Evolutionary conservation across 306 rosid species (phyloP), one percentile per base, ranked within the genome.

Genomic region (Rubus idaeus): DNA sequence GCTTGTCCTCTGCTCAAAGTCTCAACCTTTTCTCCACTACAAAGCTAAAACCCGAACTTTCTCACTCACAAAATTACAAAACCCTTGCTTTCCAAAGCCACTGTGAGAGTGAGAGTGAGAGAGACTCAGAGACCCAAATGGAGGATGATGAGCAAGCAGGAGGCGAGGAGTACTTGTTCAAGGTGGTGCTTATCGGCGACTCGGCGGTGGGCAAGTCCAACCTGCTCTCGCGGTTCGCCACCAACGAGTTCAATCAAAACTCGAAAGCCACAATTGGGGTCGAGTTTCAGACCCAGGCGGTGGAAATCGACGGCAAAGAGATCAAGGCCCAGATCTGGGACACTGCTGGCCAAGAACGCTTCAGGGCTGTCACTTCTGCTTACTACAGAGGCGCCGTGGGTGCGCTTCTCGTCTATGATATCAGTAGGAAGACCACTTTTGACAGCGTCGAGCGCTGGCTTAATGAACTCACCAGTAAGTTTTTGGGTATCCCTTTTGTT

Each of bases 251-350:
- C 57, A 94, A 94, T 46, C 67, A 55, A 2, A 86, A 91, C 82
- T 82, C 96, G 2, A 94, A 94, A 85, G 98, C 98, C 3, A 94
- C 98, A 0, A 94, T 94, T 20, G 97, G 97, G 0, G 98, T 94
- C 0, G 98, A 93, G 81, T 93, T 93, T 49, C 98, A 91, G 83
- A 93, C 97, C 14, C 96, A 90, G 61, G 87, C 75, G 0, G 91
- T 91, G 45, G 97, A 90, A 3, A 94, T 94, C 60, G 97, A 94
- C 9, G 98, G 98, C 6, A 89, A 89, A 51, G 86, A 87, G 86
- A 75, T 94, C 3, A 94, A 94, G 79, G 96, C 98, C 21, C 97
- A 91, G 97, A 94, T 94, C 94, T 94, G 98, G 98, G 98, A 94
- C 80, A 94, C 98, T 18, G 98, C 97, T 3, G 98, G 98, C 0